A percentile compares a stretch with the other conserved stretches of the same genome.
These are phyloP conservation scores for Rugonectria rugulosa DNA, from an alignment of 2,329 filamentous ascomycete species.

Conservation along the genomic window DNA sequence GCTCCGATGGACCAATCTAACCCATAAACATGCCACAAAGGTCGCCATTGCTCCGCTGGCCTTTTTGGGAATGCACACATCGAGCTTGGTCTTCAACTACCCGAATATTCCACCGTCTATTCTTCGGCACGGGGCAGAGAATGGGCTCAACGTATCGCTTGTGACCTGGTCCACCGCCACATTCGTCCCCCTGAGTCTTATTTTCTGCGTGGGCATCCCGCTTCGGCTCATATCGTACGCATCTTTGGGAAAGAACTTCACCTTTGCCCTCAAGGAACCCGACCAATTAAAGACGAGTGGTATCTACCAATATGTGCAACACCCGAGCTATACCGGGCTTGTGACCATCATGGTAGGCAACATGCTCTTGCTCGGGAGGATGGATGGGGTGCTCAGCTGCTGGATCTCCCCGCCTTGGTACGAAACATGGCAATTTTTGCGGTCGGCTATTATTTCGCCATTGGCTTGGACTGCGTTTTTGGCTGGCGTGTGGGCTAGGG, in stretches of 20 bases:
- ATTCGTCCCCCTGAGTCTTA: conserved; percentile 43
- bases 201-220: conserved; percentile 42
- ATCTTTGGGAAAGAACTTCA: conserved; percentile 59
- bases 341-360: conserved; percentile 44
- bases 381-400: conserved; percentile 50
- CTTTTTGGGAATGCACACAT: conserved; percentile 32
- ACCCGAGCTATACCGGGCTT: conserved; percentile 60
- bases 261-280: conserved; percentile 58
- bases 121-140: conserved; percentile 41
- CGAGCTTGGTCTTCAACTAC: conserved; percentile 27
- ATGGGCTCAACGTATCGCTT: conserved; percentile 41
- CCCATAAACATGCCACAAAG: conserved; percentile 35
- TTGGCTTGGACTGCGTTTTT: conserved; percentile 27
- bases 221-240: conserved; percentile 50
- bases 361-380: conserved; percentile 43
- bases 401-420: conserved; percentile 43
- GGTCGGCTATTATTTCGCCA: conserved; percentile 8
- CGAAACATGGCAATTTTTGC: neutral
- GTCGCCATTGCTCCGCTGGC: conserved; percentile 33
- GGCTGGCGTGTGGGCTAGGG: conserved; percentile 43
- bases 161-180: conserved; percentile 49
- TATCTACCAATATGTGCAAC: conserved; percentile 58
- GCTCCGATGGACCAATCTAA: conserved; percentile 37
- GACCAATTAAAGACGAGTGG: conserved; percentile 54
- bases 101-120: conserved; percentile 33